Evolutionary conservation across 164 flowering plant genomes (phyloP), one percentile per base, ranked within the genome.

Genomic region (Pachysandra terminalis): DNA sequence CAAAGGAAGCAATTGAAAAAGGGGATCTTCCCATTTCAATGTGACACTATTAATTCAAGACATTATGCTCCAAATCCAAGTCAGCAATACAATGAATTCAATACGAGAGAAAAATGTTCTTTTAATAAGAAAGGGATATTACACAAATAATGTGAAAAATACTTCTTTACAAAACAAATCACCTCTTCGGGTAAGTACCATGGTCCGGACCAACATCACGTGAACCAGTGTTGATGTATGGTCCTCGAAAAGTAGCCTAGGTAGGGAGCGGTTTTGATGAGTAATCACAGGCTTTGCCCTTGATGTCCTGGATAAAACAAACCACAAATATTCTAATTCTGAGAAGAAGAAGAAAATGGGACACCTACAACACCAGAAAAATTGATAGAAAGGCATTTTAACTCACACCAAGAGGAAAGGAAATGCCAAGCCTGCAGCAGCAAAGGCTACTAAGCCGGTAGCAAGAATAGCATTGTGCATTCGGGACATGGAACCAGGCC

Each of bases 191-290:
- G 70, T 86, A 80, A 52, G 81, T 82, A 58, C 74, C 80, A 63
- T 75, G 73, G 71, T 95, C 97, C n/a, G 96, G 97, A 67, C 97
- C 97, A 73, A 95, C 72, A 62, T 92, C 97, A 9, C 95, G 97
- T 19, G 98, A 95, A 56, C 98, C 99, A 7, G 95, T 92, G 82
- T 96, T 92, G 45, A 93, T 75, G 68, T 93, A 90, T 67, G 99
- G 98, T 54, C 99, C 97, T 70, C 97, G 83, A 37, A 87, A 90
- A 57, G 96, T 93, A 26, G 98, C 97, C 75, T 90, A 98, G 0
- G 98, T 96, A 23, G 98, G 96, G 25, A 95, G 75, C 1, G 97
- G 86, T 77, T 92, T 95, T 70, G 99, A 79, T 17, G 98, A 81
- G 71, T 96, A 54, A 95, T 92, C 28, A 90, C 84, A 53, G 97